Evolutionary conservation across 2,329 filamentous ascomycete genomes (phyloP), one percentile per base, ranked within the genome.

Genomic region (Orbilia blumenaviensis): DNA sequence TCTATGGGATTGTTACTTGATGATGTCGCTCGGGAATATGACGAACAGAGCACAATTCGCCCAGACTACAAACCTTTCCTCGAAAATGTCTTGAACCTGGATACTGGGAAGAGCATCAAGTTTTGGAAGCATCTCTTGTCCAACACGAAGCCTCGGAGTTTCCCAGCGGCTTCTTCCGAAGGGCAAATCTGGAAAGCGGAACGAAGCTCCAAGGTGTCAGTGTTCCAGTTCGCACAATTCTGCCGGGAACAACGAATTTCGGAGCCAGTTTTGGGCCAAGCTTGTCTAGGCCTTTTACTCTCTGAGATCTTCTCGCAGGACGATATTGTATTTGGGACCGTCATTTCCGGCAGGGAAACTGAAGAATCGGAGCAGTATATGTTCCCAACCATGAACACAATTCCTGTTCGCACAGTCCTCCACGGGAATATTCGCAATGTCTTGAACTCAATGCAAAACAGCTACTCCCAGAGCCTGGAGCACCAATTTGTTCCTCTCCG

Each of bases 321-420:
- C 0, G 93, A 97, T 78, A 87, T 96, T 2, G 86, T 89, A 0
- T 97, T 95, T 80, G 94, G 94, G 0, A 88, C 92, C 0, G 90
- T 97, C 0, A 85, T 97, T 10, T 93, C 93, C 0, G 94, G 94
- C 14, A 88, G 94, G n/a, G 92, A 95, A 68, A 89, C 88, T 8
- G 89, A 91, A 50, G 86, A 88, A 14, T 87, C 89, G 0, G 87
- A 91, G 46, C 82, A 87, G 25, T 83, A 94, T 10, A 86, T 94
- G 81, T 97, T 97, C 80, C 94, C 94, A 0, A 92, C 91, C 0
- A 97, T 97, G 92, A 97, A 96, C 80, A 97, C 94, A 0, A 89
- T 97, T 0, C 88, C 91, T 0, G 85, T 96, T 6, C 87, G 93
- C 9, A 87, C 87, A 0, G 86, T 94, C 1, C 81, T 97, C 1